phyloP scores from a whole-genome alignment of 2,329 filamentous ascomycete species.

The Pseudogymnoascus sp. region DNA sequence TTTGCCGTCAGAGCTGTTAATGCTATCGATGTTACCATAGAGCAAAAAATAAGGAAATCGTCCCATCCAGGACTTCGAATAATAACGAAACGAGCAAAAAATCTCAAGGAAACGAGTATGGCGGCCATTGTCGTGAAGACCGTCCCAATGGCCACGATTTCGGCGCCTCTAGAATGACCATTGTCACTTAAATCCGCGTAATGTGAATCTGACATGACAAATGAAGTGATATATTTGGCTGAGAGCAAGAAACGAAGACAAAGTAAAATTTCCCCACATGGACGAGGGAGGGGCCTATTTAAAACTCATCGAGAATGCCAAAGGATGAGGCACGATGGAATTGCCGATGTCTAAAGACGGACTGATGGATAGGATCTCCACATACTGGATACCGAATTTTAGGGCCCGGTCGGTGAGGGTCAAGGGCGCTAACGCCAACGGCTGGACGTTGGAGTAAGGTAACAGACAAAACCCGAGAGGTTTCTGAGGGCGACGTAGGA shows the following conservation, averaged over 20 bases:
- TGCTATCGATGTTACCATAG: constrained; percentile 15
- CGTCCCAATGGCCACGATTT: background rate
- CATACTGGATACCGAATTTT: background rate
- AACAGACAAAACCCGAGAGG: background rate
- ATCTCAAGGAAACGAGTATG: constrained; percentile 11
- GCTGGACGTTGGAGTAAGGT: background rate
- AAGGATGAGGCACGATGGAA: background rate
- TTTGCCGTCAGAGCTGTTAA: constrained; percentile 8
- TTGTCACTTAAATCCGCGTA: background rate
- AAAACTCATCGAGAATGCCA: background rate
- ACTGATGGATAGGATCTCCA: background rate
- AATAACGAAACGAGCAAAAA: constrained; percentile 15
- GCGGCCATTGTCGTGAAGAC: constrained; percentile 12
- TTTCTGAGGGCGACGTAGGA: background rate
- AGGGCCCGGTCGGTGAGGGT: background rate
- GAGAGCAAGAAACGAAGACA: background rate
- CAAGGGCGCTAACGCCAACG: background rate
- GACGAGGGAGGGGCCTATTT: background rate
- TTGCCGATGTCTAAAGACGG: background rate
- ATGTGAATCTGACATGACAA: background rate
- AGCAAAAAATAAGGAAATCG: constrained; percentile 15
- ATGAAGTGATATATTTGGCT: background rate
- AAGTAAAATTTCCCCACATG: background rate
- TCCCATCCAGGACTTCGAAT: constrained; percentile 16
- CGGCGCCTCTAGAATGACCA: background rate